Evolutionary conservation across 2,329 filamentous ascomycete genomes (phyloP).

Genomic region (Aspergillus sp.): DNA sequence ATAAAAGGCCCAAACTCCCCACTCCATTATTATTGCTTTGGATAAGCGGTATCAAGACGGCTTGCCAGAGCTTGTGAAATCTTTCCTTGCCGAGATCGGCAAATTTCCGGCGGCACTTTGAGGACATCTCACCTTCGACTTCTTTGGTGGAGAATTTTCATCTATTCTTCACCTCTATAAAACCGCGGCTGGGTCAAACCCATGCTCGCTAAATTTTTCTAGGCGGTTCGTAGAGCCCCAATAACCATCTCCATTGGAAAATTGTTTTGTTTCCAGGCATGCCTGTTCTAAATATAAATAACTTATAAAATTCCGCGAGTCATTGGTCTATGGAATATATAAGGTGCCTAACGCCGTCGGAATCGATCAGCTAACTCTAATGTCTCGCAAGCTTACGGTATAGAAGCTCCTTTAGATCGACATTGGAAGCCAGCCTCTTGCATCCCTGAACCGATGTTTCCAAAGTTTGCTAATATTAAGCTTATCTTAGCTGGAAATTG

Average conservation of each 20-base stretch:
- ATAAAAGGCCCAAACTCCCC: constrained; percentile 1
- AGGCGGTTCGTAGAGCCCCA: not conserved
- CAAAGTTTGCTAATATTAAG: constrained; percentile 1
- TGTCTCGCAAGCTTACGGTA: not conserved
- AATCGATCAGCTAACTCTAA: not conserved
- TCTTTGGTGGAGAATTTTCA: constrained; percentile 24
- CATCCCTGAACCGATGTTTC: not conserved
- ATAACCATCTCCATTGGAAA: not conserved
- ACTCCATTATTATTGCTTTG: not conserved
- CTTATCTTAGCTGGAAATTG: constrained; percentile 5
- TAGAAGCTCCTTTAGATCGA: not conserved
- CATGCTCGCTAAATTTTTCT: not conserved
- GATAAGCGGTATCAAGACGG: not conserved
- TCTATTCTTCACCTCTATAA: not conserved
- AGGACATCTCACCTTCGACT: constrained; percentile 3
- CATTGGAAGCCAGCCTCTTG: not conserved
- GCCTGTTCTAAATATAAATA: not conserved
- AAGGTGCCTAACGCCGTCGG: not conserved
- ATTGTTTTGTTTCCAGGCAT: not conserved
- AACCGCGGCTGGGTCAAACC: not conserved
- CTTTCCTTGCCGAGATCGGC: constrained; percentile 17
- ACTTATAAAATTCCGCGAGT: not conserved
- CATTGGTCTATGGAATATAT: not conserved
- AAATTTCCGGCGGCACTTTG: constrained; percentile 28
- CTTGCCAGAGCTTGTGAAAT: not conserved